Conservation (phyloP, 768 basidiomycete genomes). For the Fomitopsis pulvina region DNA sequence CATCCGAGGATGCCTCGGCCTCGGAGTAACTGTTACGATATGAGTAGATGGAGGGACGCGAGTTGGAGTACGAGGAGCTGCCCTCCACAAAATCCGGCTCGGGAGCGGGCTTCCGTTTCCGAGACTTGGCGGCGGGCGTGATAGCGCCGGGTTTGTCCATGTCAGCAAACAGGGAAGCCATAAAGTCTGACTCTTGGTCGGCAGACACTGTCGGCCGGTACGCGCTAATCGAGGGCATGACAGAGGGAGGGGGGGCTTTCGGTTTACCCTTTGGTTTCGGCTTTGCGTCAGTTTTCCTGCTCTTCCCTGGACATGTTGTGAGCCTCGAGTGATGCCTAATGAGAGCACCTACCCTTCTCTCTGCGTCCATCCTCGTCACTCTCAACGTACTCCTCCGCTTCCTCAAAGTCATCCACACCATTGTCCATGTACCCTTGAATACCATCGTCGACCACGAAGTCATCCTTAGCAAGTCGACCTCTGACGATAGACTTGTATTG, state of each 20-base stretch:
- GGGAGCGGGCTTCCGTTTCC: slow-evolving; percentile 66
- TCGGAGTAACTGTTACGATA: slow-evolving; percentile 12
- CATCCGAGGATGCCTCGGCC: slow-evolving; percentile 25
- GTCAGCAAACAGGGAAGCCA: slow-evolving; percentile 71
- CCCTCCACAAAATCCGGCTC: slow-evolving; percentile 14
- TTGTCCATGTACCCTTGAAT: slow-evolving; percentile 90
- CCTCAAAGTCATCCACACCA: slow-evolving; percentile 92
- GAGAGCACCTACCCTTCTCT: slow-evolving; percentile 29
- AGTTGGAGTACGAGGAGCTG: slow-evolving; percentile 15
- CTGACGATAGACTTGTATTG: slow-evolving; percentile 84
- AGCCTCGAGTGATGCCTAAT: slow-evolving; percentile 8
- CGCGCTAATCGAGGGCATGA: slow-evolving; percentile 62
- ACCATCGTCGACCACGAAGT: slow-evolving; percentile 96
- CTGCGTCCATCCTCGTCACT: slow-evolving; percentile 47
- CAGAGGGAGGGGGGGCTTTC: slow-evolving; percentile 43
- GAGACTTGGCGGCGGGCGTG: slow-evolving; percentile 27
- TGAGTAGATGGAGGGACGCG: slow-evolving; percentile 3
- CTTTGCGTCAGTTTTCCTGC: slow-evolving; percentile 30
- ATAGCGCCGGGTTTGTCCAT: slow-evolving; percentile 50
- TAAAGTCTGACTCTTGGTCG: slow-evolving; percentile 84
- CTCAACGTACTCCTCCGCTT: slow-evolving; percentile 47
- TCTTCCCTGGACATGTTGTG: slow-evolving; percentile 28
- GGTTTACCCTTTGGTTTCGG: slow-evolving; percentile 39
- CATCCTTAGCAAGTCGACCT: slow-evolving; percentile 76
- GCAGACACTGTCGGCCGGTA: slow-evolving; percentile 74